Evolutionary conservation across 345 rosid species (phyloP).

Genomic region (Odontarrhena argentea): DNA sequence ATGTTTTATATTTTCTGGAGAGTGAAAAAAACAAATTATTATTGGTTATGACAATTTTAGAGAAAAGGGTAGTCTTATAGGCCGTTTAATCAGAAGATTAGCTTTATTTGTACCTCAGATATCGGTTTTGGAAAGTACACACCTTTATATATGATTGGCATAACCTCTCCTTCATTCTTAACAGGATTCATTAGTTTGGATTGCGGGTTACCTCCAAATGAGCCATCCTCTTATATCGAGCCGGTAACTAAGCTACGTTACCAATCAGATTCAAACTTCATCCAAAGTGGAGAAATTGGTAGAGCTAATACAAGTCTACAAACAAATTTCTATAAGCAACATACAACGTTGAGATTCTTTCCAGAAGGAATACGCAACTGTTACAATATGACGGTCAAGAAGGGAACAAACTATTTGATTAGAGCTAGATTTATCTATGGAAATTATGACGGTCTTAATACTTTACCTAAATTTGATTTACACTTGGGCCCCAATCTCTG

Average conservation of each 20-base stretch:
- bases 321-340: neutral
- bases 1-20: too few species aligned
- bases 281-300: slow-evolving; percentile 34
- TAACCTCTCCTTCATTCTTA: neutral
- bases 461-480: slow-evolving; percentile 34
- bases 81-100: too few species aligned
- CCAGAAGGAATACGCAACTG: slow-evolving; percentile 49
- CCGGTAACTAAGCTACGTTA: slow-evolving; percentile 20
- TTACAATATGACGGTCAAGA: slow-evolving; percentile 35
- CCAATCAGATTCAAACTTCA: slow-evolving; percentile 39
- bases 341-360: slow-evolving; percentile 37
- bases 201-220: slow-evolving; percentile 38
- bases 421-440: slow-evolving; percentile 36
- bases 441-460: slow-evolving; percentile 35
- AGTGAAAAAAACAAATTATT: too few species aligned
- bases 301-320: slow-evolving; percentile 3
- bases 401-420: slow-evolving; percentile 38
- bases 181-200: slow-evolving; percentile 48
- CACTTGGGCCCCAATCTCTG: slow-evolving; percentile 42
- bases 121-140: too few species aligned
- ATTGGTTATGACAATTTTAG: too few species aligned
- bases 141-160: neutral
- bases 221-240: slow-evolving; percentile 30
- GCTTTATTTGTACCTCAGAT: too few species aligned
- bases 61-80: too few species aligned